Conservation (phyloP, 352 stramenopile species). For the Phytophthora idaei region DNA sequence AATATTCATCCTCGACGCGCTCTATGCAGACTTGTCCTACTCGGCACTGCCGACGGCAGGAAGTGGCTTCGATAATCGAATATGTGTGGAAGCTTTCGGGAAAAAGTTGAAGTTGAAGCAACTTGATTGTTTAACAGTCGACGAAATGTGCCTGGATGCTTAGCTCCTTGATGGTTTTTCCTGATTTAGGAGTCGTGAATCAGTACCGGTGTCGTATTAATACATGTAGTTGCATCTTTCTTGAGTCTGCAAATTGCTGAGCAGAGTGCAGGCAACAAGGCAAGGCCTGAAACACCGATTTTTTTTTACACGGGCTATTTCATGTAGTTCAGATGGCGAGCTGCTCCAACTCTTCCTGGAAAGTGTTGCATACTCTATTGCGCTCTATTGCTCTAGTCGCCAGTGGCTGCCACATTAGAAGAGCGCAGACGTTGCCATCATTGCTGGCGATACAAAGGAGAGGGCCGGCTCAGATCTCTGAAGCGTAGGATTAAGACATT, state of each 20-base stretch:
- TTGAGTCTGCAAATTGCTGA: background rate
- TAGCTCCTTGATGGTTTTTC: background rate
- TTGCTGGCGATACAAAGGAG: background rate
- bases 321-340: no score
- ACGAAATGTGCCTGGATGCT: background rate
- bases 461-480: background rate
- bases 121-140: constrained; percentile 23
- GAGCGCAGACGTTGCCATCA: background rate
- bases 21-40: constrained; percentile 1
- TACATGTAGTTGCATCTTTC: background rate
- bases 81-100: background rate
- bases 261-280: background rate
- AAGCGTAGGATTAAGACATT: background rate
- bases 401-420: background rate
- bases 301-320: no score
- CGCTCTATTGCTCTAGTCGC: no score
- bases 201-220: background rate
- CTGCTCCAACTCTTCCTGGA: no score
- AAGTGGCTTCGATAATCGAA: constrained; percentile 8
- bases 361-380: no score
- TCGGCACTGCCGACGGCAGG: background rate
- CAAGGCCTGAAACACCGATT: no score
- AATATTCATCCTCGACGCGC: background rate
- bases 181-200: background rate
- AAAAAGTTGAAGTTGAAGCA: constrained; percentile 23